Evolutionary conservation across 108 stramenopile species (phyloP).

Genomic region (Parietichytrium sp.): DNA sequence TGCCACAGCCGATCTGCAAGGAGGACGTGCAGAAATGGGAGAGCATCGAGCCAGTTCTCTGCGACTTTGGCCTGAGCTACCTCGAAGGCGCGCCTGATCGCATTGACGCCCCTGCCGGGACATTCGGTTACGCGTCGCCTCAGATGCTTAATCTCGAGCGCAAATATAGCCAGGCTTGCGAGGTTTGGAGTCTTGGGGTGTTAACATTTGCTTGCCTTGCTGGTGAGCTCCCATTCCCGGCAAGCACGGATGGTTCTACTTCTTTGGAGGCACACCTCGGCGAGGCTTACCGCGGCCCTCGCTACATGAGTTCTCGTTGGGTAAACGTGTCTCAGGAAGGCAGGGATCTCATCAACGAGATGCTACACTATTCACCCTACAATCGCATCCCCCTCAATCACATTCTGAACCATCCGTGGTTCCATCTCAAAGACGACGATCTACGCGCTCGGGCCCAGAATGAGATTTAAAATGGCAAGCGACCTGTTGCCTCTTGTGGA

Average conservation of each 20-base stretch:
- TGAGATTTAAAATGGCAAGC: too few relatives aligned
- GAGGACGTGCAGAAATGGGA: background rate
- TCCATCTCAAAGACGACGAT: too few relatives aligned
- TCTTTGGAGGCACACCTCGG: background rate
- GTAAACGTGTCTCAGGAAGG: background rate
- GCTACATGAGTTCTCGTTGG: background rate
- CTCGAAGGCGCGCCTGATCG: background rate
- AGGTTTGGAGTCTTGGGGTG: conserved; percentile 12
- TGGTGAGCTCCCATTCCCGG: conserved; percentile 31
- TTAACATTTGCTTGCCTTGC: background rate
- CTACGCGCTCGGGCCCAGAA: too few relatives aligned
- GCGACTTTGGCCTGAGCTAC: conserved; percentile 23
- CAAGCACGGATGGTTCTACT: conserved; percentile 20
- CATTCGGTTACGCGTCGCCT: conserved; percentile 21
- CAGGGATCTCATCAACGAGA: conserved; percentile 19
- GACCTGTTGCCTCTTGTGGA: too few relatives aligned
- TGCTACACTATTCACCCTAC: conserved; percentile 2
- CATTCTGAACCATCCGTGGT: background rate
- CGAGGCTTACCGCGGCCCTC: conserved; percentile 34
- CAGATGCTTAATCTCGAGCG: conserved; percentile 1
- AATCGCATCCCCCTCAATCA: background rate
- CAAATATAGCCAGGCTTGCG: background rate
- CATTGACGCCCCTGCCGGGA: conserved; percentile 26
- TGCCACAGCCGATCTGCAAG: too few relatives aligned
- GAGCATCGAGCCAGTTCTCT: background rate